Evolutionary conservation across 305 asterid genomes (phyloP).

Genomic region (Nicotiana rustica): DNA sequence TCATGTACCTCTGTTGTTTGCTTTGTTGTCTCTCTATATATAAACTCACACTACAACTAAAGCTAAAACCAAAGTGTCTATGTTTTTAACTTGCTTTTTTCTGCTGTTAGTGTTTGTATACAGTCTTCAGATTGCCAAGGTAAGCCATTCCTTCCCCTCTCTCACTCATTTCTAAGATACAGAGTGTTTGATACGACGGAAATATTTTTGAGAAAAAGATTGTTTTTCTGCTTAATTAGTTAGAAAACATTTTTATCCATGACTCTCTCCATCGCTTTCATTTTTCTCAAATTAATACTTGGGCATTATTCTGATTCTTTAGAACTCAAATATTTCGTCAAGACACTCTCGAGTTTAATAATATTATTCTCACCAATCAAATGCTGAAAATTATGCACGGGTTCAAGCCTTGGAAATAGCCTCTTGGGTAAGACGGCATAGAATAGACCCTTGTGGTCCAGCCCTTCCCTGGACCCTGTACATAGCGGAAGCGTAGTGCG

Average conservation of each 20-base stretch:
- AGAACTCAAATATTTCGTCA: neutral
- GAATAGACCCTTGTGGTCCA: no score
- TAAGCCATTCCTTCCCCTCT: neutral
- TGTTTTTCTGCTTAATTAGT: no score
- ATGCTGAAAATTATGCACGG: no score
- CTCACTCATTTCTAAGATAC: neutral
- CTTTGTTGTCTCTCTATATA: conserved; percentile 45
- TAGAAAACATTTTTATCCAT: no score
- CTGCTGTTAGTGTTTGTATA: neutral
- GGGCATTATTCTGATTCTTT: neutral
- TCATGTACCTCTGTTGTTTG: conserved; percentile 45
- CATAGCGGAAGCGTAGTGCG: no score
- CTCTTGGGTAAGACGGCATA: no score
- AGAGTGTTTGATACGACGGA: neutral
- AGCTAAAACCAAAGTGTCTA: conserved; percentile 14
- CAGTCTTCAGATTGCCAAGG: conserved; percentile 22
- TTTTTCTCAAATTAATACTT: no score
- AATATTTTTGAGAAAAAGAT: neutral
- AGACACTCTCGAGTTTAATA: neutral
- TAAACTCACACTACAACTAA: conserved; percentile 22
- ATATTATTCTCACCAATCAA: neutral
- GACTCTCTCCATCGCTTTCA: no score
- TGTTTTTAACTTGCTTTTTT: conserved; percentile 25
- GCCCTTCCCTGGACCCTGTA: no score
- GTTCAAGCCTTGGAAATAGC: fast-evolving